Percentiles rank a stretch among this genome's conserved stretches.
Evolutionary conservation across 805 yeast genomes (phyloP).

Genomic region (Danielia reshetovae): DNA sequence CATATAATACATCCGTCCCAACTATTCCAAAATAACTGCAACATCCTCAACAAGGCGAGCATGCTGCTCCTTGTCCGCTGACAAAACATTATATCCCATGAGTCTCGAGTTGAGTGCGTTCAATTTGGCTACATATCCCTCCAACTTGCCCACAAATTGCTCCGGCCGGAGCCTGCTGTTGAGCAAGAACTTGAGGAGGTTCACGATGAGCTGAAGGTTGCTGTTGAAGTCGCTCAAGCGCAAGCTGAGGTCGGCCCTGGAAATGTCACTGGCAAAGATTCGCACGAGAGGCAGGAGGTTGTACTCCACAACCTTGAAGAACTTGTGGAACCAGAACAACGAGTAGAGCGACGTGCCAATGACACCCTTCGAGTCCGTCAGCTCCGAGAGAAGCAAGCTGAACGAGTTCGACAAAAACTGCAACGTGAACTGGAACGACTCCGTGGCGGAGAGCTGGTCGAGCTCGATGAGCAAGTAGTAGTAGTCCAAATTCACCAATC

Average conservation of each 20-base stretch:
- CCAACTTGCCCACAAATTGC: slow-evolving; percentile 8
- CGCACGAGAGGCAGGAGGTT: slow-evolving; percentile 21
- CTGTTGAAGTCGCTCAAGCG: slow-evolving; percentile 30
- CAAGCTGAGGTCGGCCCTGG: slow-evolving; percentile 16
- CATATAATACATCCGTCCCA: background rate
- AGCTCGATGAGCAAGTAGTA: slow-evolving; percentile 38
- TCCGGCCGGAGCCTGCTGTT: slow-evolving; percentile 8
- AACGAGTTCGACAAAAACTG: slow-evolving; percentile 40
- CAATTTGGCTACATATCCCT: slow-evolving; percentile 6
- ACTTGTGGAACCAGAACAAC: slow-evolving; percentile 32
- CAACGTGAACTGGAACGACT: slow-evolving; percentile 37
- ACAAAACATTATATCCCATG: slow-evolving; percentile 16
- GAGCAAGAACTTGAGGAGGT: slow-evolving; percentile 27
- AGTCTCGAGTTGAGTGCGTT: slow-evolving; percentile 1
- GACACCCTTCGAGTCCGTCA: slow-evolving; percentile 11
- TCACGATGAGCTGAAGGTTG: slow-evolving; percentile 30
- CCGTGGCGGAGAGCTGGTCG: slow-evolving; percentile 36
- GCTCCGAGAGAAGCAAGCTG: slow-evolving; percentile 26
- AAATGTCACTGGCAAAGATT: slow-evolving; percentile 11
- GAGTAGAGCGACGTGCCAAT: slow-evolving; percentile 18
- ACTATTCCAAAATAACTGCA: background rate
- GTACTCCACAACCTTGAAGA: slow-evolving; percentile 34
- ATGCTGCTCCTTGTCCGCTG: slow-evolving; percentile 10
- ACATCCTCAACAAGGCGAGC: slow-evolving; percentile 8
- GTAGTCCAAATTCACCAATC: slow-evolving; percentile 34